Evolutionary conservation across 306 rosid species (phyloP), one percentile per base, ranked within the genome.

Genomic region (Citrullus mucosospermus): DNA sequence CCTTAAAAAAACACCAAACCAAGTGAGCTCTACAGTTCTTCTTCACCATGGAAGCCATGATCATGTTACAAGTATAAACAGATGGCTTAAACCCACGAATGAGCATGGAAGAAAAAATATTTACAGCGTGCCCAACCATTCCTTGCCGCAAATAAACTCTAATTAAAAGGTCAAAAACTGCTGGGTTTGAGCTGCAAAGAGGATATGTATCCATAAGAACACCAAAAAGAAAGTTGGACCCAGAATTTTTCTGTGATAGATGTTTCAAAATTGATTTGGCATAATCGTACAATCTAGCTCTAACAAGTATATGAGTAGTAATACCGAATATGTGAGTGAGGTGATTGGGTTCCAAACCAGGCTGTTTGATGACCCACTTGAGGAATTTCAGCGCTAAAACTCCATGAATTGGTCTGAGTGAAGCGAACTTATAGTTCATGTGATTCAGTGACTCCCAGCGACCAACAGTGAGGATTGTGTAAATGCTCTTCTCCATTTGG

Each of bases 391-490:
- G 56, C 48, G 91, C 91, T 51, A 92, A 82, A 82, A 84, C 85
- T 82, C 97, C 97, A 78, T 92, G 97, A 6, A 92, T 85, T 58
- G 95, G 97, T 79, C 95, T 87, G n/a, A 92, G 91, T 53, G 97
- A 81, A 81, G 89, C 83, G 59, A 88, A 76, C 78, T 82, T 85
- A 76, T 92, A 92, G 34, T 79, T 88, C 97, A 92, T 92, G 77
- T 83, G 84, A 81, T 90, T 92, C 61, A 92, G 86, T 25, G 94
- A 92, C 78, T 87, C 91, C 97, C 97, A 90, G 59, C 95, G 91
- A 86, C 88, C 88, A 5, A 92, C 28, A 15, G 94, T 90, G 53
- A 92, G 89, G 80, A 90, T 83, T 20, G 90, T 61, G 76, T 90
- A 92, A 72, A 92, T 85, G 78, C 97, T 92, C 76, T 92, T 90